Base-by-base conservation (phyloP, 768 basidiomycete genomes). In the Pisolithus microcarpus region DNA sequence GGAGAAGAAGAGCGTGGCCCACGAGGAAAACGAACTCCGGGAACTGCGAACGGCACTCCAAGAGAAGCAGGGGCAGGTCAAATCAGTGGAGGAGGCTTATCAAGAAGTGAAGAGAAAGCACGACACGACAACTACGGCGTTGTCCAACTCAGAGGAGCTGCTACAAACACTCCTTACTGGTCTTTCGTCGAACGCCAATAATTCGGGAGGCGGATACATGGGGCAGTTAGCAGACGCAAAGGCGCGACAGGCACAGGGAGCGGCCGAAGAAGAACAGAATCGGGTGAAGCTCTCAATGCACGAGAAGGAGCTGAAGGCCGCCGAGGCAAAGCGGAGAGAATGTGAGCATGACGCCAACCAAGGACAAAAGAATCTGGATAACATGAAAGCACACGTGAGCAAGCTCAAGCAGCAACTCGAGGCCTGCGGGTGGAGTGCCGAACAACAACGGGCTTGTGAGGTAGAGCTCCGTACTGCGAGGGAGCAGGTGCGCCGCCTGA, bases 151-250 rank as follows among this genome's bases (percentile, higher is more conserved):
- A 15, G 94, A 98, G 66, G 91, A 93, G 59, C 85, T 98, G n/a
- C 76, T 98, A 0, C 95, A 98, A 66, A 91, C 91, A 0, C 81
- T 98, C 18, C 75, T 95, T 43, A 98, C 95, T 0, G 96, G 96
- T 40, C 80, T 97, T 9, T 83, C 92, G 1, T 85, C 72, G 38
- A 76, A 77, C 46, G 68, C 75, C 26, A 81, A 79, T 52, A 82
- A 81, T 38, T 78, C 81, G 16, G 84, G 87, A 8, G 91, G 93
- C 2, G 96, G 96, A 0, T 98, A 97, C 67, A 86, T 98, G 82
- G 96, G 93, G 18, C 94, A 97, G 65, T 79, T 99, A 38, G 88
- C 93, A 1, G 84, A 90, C 13, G 89, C 93, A 0, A 82, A 83
- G 58, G 80, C 80, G 2, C 80, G 82, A 3, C 69, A 86, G 0